Evolutionary conservation across 169 alveolate genomes (phyloP).

Genomic region (Eimeria falciformis): DNA sequence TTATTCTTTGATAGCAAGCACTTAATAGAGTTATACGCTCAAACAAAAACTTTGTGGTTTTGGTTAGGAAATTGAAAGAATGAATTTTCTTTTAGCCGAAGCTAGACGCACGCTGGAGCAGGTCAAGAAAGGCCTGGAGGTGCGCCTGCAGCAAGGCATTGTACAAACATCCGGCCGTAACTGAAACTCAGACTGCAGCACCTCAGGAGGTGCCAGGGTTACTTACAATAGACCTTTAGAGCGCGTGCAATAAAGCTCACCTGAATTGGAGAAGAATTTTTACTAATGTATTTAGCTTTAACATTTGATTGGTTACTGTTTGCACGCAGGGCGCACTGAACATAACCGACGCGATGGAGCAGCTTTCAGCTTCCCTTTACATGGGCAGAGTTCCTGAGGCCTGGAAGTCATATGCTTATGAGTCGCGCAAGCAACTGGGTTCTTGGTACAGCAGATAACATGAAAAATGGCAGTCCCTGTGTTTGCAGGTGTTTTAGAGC

Average conservation of each 20-base stretch:
- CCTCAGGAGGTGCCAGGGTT: no score
- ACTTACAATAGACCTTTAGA: no score
- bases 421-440: constrained; percentile 92
- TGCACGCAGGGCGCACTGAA: constrained; percentile 85
- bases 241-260: no score
- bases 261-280: no score
- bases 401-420: constrained; percentile 93
- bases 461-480: no score
- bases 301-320: background rate
- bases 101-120: constrained; percentile 91
- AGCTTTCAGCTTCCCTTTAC: constrained; percentile 84
- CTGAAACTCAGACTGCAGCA: no score
- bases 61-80: constrained; percentile 94
- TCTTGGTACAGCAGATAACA: constrained; percentile 86
- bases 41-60: background rate
- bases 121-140: constrained; percentile 92
- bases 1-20: background rate
- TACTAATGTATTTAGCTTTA: no score
- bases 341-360: constrained; percentile 96
- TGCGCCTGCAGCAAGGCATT: constrained; percentile 7
- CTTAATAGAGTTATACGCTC: no score
- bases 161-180: no score
- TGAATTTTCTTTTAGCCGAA: constrained; percentile 92
- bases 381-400: constrained; percentile 90
- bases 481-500: no score